These are phyloP conservation scores for Candida ipomoeae DNA, from an alignment of 805 yeast genomes.

Conservation along the genomic window DNA sequence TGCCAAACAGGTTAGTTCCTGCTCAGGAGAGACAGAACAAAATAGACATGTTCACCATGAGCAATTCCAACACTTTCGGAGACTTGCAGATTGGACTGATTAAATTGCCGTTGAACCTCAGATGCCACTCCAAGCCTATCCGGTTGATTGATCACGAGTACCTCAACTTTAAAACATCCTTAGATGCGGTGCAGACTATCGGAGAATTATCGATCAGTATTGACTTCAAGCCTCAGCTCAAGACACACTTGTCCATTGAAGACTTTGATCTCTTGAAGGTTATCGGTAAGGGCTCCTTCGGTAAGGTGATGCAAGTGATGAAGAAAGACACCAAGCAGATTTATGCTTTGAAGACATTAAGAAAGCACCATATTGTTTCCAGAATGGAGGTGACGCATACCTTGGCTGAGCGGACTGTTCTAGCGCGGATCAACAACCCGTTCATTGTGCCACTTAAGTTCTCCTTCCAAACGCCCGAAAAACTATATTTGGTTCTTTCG, in stretches of 20 bases:
- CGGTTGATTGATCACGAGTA: constrained; percentile 63
- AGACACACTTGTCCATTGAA: constrained; percentile 72
- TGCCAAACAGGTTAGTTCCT: constrained; percentile 62
- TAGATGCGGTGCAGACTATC: constrained; percentile 34
- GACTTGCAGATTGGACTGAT: constrained; percentile 77
- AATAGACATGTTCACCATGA: constrained; percentile 31
- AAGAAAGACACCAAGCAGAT: constrained; percentile 93
- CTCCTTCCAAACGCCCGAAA: constrained; percentile 96
- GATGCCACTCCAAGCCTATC: constrained; percentile 44
- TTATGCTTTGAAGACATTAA: constrained; percentile 88
- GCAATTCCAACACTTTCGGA: constrained; percentile 40
- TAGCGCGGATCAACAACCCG: constrained; percentile 90
- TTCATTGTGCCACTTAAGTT: constrained; percentile 95
- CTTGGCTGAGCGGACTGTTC: constrained; percentile 90
- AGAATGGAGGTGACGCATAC: constrained; percentile 95
- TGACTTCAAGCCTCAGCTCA: constrained; percentile 62
- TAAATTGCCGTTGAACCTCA: constrained; percentile 56
- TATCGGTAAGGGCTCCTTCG: constrained; percentile 96
- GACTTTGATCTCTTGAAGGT: constrained; percentile 93
- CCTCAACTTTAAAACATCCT: constrained; percentile 38
- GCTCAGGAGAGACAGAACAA: constrained; percentile 29
- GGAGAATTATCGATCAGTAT: constrained; percentile 61
- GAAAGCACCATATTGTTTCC: constrained; percentile 92
- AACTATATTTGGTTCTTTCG: constrained; percentile 82
- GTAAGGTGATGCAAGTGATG: constrained; percentile 97